Percentiles rank a stretch among this genome's conserved stretches.
Evolutionary conservation across 176 grass and related monocot genomes (phyloP).

Genomic region (Ensete ventricosum): DNA sequence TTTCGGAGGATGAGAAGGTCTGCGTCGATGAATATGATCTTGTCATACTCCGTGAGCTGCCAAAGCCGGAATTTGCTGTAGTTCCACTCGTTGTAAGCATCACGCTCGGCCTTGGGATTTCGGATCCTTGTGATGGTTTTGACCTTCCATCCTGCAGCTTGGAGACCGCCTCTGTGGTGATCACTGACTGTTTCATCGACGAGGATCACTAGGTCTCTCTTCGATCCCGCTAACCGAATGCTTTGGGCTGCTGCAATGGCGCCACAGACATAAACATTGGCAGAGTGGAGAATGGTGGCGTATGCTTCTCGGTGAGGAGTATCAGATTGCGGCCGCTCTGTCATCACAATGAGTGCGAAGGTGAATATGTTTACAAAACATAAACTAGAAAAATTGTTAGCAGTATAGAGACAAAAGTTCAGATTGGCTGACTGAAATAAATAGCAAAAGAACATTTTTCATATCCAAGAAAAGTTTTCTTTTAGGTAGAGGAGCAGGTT

Average conservation of each 20-base stretch:
- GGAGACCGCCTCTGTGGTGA: conserved; percentile 1
- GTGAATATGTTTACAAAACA: no score
- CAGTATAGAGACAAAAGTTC: background rate
- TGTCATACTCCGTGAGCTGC: conserved; percentile 16
- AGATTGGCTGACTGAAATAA: no score
- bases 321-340: background rate
- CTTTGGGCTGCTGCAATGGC: conserved; percentile 9
- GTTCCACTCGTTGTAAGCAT: conserved; percentile 18
- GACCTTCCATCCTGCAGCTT: conserved; percentile 3
- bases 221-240: conserved; percentile 5
- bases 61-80: conserved; percentile 15
- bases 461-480: no score
- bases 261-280: conserved; percentile 1
- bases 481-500: no score
- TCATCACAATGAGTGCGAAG: no score
- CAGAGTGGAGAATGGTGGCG: conserved; percentile 13
- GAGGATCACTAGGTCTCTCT: conserved; percentile 7
- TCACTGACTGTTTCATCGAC: conserved; percentile 6
- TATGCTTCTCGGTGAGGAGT: conserved; percentile 5
- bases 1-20: conserved; percentile 16
- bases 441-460: no score
- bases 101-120: conserved; percentile 2
- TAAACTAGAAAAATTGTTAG: no score
- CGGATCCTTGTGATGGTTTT: background rate
- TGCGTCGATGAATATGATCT: conserved; percentile 13